Conservation (phyloP, 345 rosid genomes). For the Rhizophora mangle region DNA sequence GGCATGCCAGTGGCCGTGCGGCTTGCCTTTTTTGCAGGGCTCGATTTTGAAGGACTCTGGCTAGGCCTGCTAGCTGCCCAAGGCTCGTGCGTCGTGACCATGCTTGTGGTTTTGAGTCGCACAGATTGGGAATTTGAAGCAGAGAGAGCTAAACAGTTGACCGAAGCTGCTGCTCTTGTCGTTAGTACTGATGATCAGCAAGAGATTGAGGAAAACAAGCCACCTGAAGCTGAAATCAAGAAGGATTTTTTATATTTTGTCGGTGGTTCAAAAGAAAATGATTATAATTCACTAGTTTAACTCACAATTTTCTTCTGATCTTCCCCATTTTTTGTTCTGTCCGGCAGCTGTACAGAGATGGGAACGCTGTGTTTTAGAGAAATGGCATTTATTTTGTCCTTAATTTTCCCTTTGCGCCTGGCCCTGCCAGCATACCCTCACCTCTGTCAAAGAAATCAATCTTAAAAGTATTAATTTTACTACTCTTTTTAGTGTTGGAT, state of each 20-base stretch:
- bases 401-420: background rate
- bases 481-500: background rate
- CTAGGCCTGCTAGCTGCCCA: conserved; percentile 82
- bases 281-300: conserved; percentile 22
- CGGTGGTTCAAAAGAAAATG: conserved; percentile 18
- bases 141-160: conserved; percentile 50
- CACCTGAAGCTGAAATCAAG: conserved; percentile 32
- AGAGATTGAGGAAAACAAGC: conserved; percentile 26
- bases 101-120: conserved; percentile 52
- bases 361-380: conserved; percentile 2
- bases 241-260: conserved; percentile 33
- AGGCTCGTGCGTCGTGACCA: conserved; percentile 56
- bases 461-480: background rate
- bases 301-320: background rate
- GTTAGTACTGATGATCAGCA: conserved; percentile 27
- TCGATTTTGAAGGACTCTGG: conserved; percentile 79
- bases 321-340: conserved; percentile 1
- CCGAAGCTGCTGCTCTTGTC: conserved; percentile 24
- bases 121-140: conserved; percentile 78
- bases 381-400: background rate
- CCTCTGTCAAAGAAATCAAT: background rate
- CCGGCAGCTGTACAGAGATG: conserved; percentile 11
- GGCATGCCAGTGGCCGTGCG: conserved; percentile 82
- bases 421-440: conserved; percentile 7
- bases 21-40: conserved; percentile 48